Percentiles rank a stretch among this genome's conserved stretches.
phyloP scores from a whole-genome alignment of 2,329 filamentous ascomycete species.

The Exophiala sp. region DNA sequence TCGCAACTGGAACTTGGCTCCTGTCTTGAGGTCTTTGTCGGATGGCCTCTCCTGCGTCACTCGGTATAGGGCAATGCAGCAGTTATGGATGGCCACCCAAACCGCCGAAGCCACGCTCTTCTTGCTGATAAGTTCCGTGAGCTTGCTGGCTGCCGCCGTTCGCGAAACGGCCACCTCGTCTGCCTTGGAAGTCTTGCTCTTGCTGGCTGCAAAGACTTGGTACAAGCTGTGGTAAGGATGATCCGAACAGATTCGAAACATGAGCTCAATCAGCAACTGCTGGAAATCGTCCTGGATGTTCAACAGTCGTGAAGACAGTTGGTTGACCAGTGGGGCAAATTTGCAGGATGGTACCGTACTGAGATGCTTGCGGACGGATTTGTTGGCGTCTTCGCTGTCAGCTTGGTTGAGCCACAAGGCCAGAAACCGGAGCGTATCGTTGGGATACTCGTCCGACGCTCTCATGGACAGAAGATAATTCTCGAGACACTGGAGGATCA shows the following conservation, averaged over 20 bases:
- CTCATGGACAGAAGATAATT: slow-evolving; percentile 84
- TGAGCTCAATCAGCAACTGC: slow-evolving; percentile 62
- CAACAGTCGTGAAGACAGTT: slow-evolving; percentile 86
- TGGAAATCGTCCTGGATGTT: slow-evolving; percentile 68
- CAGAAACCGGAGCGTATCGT: slow-evolving; percentile 84
- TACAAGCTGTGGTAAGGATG: slow-evolving; percentile 98
- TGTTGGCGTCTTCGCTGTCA: slow-evolving; percentile 68
- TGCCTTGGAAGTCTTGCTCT: slow-evolving; percentile 54
- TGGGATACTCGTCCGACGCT: slow-evolving; percentile 82
- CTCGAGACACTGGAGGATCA: slow-evolving; percentile 81
- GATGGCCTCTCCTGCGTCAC: slow-evolving; percentile 46
- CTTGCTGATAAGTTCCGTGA: slow-evolving; percentile 57
- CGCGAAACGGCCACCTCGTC: slow-evolving; percentile 71
- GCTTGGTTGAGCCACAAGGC: slow-evolving; percentile 90
- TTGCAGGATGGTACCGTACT: slow-evolving; percentile 77
- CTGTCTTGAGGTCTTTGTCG: slow-evolving; percentile 59
- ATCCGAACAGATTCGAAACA: slow-evolving; percentile 78
- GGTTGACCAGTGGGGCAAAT: slow-evolving; percentile 89
- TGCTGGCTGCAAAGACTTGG: slow-evolving; percentile 80
- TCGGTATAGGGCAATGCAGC: slow-evolving; percentile 59
- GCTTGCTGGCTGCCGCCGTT: slow-evolving; percentile 62
- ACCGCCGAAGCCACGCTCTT: slow-evolving; percentile 49
- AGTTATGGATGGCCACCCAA: slow-evolving; percentile 67
- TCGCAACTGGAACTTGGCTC: slow-evolving; percentile 57
- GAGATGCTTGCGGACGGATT: slow-evolving; percentile 65